Conservation (phyloP, 2,329 filamentous ascomycete species). For the Lasiodiplodia gonubiensis region DNA sequence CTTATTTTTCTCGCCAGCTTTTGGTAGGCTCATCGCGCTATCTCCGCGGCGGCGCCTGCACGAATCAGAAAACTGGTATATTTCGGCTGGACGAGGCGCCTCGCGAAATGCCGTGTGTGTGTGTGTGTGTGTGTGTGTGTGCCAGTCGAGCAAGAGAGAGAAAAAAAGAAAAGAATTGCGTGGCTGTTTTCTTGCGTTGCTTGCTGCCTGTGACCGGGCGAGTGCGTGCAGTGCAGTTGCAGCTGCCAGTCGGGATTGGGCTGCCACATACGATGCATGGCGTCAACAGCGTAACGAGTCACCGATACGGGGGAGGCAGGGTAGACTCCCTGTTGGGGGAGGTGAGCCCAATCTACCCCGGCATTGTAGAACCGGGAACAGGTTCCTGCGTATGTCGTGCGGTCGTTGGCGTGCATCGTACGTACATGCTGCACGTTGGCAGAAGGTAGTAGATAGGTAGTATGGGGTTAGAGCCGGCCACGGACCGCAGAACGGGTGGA, state of each 20-base stretch:
- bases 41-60: neutral
- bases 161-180: neutral
- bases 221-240: neutral
- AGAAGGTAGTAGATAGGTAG: too few species aligned
- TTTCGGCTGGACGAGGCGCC: slow-evolving; percentile 2
- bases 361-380: too few species aligned
- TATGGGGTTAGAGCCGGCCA: too few species aligned
- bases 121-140: too few species aligned
- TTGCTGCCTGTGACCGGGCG: neutral
- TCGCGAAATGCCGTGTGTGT: too few species aligned
- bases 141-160: neutral
- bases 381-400: too few species aligned
- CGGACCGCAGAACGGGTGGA: too few species aligned
- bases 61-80: slow-evolving; percentile 15
- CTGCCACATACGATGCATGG: neutral
- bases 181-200: neutral
- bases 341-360: too few species aligned
- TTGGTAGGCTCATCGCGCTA: neutral
- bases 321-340: too few species aligned
- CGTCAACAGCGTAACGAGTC: neutral
- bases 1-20: neutral
- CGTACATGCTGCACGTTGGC: too few species aligned
- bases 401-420: too few species aligned
- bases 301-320: neutral
- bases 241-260: neutral